A percentile compares a stretch with the other conserved stretches of the same genome.
Evolutionary conservation across 495 filamentous ascomycete genomes (phyloP).

Genomic region (Tuber umbilicatum): DNA sequence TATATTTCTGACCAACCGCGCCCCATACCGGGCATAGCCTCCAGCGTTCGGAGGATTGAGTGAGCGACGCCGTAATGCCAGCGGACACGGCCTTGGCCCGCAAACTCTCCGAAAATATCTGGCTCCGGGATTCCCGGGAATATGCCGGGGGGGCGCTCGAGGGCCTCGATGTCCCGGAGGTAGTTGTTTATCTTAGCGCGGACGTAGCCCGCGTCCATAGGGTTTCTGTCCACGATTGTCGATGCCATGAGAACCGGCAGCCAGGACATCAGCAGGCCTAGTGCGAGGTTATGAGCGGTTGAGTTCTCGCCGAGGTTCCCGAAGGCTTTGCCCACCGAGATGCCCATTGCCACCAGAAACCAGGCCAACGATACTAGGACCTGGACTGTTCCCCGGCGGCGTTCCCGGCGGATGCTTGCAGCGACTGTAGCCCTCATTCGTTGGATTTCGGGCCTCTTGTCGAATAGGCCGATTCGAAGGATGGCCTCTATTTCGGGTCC

Average conservation of each 20-base stretch:
- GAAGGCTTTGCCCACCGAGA: conserved; percentile 49
- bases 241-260: conserved; percentile 48
- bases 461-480: conserved; percentile 26
- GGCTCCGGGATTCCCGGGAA: conserved; percentile 1
- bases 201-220: conserved; percentile 43
- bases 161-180: conserved; percentile 37
- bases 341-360: conserved; percentile 42
- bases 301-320: conserved; percentile 43
- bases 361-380: conserved; percentile 22
- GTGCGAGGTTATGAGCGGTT: conserved; percentile 47
- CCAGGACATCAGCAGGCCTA: conserved; percentile 49
- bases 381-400: conserved; percentile 23
- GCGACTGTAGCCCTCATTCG: conserved; percentile 11
- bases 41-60: conserved; percentile 46
- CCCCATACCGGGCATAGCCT: conserved; percentile 23
- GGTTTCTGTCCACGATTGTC: conserved; percentile 50
- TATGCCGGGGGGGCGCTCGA: conserved; percentile 9
- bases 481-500: conserved; percentile 13
- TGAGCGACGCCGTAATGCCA: conserved; percentile 49
- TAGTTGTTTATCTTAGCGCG: conserved; percentile 42
- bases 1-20: conserved; percentile 9
- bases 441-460: conserved; percentile 5
- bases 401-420: conserved; percentile 8
- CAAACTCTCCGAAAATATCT: conserved; percentile 45
- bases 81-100: conserved; percentile 48